Conservation (phyloP, 2,329 filamentous ascomycete genomes). For the Aspergillus felis region DNA sequence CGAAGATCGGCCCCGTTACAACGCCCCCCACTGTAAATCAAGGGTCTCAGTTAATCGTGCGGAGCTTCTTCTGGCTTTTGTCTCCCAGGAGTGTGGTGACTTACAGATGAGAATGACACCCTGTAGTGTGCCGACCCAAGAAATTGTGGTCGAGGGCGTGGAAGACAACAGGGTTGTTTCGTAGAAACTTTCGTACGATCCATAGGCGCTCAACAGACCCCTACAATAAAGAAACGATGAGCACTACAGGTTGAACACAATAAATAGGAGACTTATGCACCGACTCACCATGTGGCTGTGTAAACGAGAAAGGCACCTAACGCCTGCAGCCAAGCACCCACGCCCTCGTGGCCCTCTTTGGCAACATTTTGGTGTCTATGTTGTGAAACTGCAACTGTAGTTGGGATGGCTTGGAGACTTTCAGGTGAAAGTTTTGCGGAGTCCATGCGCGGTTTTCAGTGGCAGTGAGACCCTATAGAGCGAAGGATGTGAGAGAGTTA, state of each 20-base stretch:
- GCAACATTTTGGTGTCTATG: not conserved
- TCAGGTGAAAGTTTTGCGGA: not conserved
- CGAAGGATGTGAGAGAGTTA: not conserved
- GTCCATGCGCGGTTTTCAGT: not conserved
- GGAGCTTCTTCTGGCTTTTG: not conserved
- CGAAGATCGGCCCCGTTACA: slow-evolving; percentile 2
- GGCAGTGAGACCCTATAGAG: not conserved
- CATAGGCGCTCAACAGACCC: slow-evolving; percentile 7
- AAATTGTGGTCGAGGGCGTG: slow-evolving; percentile 1
- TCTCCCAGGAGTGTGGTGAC: not conserved
- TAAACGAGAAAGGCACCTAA: slow-evolving; percentile 4
- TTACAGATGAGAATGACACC: slow-evolving; percentile 4
- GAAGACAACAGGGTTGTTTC: slow-evolving; percentile 4
- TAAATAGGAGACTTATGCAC: not conserved
- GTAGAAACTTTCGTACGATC: slow-evolving; percentile 7
- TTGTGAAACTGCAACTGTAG: not conserved
- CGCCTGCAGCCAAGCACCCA: slow-evolving; percentile 4
- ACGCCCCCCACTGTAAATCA: slow-evolving; percentile 1
- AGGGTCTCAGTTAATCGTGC: not conserved
- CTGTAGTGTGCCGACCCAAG: slow-evolving; percentile 4
- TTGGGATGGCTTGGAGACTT: not conserved
- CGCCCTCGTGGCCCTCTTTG: not conserved
- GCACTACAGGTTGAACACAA: not conserved
- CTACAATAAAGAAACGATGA: not conserved
- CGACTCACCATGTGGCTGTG: slow-evolving; percentile 6